A percentile compares a stretch with the other conserved stretches of the same genome.
Conservation (phyloP, 2,329 filamentous ascomycete genomes). For the Xylariomycetidae sp. region DNA sequence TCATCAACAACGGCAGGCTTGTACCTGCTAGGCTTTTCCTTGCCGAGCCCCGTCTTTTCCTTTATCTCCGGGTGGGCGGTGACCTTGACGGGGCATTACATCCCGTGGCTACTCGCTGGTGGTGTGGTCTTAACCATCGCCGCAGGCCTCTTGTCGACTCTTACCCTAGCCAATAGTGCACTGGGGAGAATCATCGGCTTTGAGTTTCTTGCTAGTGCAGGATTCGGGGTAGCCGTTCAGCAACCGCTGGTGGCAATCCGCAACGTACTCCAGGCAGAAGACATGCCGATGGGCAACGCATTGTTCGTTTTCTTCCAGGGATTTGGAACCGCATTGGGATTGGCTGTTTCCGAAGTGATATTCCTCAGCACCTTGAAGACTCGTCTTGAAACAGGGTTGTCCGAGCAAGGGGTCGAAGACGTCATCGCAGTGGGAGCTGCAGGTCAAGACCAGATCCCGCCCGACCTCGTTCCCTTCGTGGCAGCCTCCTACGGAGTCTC, state of each 20-base stretch:
- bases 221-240: conserved; percentile 3
- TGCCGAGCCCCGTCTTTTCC: conserved; percentile 1
- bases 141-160: conserved; percentile 5
- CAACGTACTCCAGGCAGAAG: conserved; percentile 2
- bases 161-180: conserved; percentile 2
- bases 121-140: conserved; percentile 2
- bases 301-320: conserved; percentile 5
- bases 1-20: conserved; percentile 4
- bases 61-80: conserved; percentile 3
- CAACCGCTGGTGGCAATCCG: conserved; percentile 5
- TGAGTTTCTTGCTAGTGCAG: conserved; percentile 3
- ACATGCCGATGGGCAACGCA: conserved; percentile 5
- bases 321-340: conserved; percentile 3
- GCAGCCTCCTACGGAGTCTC: no score
- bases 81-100: conserved; percentile 2
- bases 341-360: conserved; percentile 4
- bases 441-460: no score
- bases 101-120: conserved; percentile 1
- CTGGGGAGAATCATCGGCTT: conserved; percentile 4
- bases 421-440: no score
- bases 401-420: no score
- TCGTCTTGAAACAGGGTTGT: no score
- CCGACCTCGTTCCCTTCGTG: no score
- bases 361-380: no score
- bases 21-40: conserved; percentile 2